A percentile compares a stretch with the other conserved stretches of the same genome.
Evolutionary conservation across 805 yeast species (phyloP).

Genomic region (Grigorovia humatica): DNA sequence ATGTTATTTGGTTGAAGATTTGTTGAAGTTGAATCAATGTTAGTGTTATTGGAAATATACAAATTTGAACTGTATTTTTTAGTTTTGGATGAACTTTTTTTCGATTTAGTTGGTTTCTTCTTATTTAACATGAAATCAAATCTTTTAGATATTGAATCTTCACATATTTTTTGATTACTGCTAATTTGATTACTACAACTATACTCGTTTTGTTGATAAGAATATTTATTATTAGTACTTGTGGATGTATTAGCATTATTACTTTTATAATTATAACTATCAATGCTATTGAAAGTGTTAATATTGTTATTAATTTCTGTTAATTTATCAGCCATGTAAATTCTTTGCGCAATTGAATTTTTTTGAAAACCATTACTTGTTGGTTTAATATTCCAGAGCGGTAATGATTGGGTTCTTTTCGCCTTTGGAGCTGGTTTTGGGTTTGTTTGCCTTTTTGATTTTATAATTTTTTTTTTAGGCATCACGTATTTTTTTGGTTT

Average conservation of each 20-base stretch:
- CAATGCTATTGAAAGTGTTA: neutral
- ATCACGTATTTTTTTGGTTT: slow-evolving; percentile 1
- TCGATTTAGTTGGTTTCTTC: slow-evolving; percentile 1
- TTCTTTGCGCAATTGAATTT: slow-evolving; percentile 27
- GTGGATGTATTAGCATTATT: neutral
- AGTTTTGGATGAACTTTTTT: neutral
- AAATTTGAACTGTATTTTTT: neutral
- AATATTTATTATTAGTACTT: slow-evolving; percentile 1
- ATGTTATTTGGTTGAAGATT: neutral
- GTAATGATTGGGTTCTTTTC: slow-evolving; percentile 36
- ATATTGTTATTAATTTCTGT: slow-evolving; percentile 13
- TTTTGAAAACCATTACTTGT: slow-evolving; percentile 6
- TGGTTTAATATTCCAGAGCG: slow-evolving; percentile 27
- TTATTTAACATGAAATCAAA: slow-evolving; percentile 27
- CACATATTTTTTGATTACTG: slow-evolving; percentile 19
- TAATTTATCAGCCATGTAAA: slow-evolving; percentile 25
- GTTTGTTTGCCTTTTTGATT: slow-evolving; percentile 28
- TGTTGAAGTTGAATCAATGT: neutral
- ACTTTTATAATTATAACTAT: neutral
- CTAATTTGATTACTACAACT: slow-evolving; percentile 22
- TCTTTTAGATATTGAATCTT: slow-evolving; percentile 26
- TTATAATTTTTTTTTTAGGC: slow-evolving; percentile 2
- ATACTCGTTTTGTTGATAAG: slow-evolving; percentile 18
- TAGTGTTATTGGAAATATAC: neutral
- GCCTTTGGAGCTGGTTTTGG: slow-evolving; percentile 40